These are phyloP conservation scores for Leccinum variicolor DNA, from an alignment of 768 basidiomycete species.

Conservation along the genomic window DNA sequence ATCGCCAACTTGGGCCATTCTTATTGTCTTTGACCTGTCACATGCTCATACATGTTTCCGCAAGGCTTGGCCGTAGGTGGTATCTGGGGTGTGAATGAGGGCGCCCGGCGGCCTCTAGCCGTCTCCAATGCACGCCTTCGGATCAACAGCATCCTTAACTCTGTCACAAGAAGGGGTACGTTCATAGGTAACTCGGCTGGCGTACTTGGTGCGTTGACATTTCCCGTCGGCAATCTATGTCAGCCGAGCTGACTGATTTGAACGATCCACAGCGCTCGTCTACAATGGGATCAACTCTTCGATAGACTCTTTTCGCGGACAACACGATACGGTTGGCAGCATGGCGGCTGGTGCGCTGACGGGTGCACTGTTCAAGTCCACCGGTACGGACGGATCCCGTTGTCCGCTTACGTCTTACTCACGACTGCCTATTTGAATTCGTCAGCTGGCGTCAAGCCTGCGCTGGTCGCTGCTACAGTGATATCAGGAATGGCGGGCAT, in stretches of 20 bases:
- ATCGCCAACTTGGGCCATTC: constrained; percentile 55
- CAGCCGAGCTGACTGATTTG: constrained; percentile 35
- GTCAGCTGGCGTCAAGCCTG: constrained; percentile 89
- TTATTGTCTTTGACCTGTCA: constrained; percentile 82
- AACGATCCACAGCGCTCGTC: constrained; percentile 65
- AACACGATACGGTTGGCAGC: constrained; percentile 88
- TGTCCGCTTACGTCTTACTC: constrained; percentile 36
- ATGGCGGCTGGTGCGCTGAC: constrained; percentile 91
- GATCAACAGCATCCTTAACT: constrained; percentile 96
- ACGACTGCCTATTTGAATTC: constrained; percentile 30
- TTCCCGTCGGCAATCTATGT: constrained; percentile 28
- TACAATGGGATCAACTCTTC: constrained; percentile 97
- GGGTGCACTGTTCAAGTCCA: constrained; percentile 89
- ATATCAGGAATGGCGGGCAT: constrained; percentile 87
- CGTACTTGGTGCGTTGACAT: constrained; percentile 76
- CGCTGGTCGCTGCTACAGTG: constrained; percentile 82
- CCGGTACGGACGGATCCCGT: constrained; percentile 60
- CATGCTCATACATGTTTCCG: constrained; percentile 63
- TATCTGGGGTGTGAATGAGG: constrained; percentile 94
- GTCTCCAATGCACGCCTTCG: constrained; percentile 83
- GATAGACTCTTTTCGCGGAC: constrained; percentile 83
- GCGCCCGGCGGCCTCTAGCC: constrained; percentile 81
- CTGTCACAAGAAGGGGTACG: constrained; percentile 93
- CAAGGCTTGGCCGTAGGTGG: constrained; percentile 94
- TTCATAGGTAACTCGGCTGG: constrained; percentile 99